These are phyloP conservation scores for Clitopilus passeckerianus DNA, from an alignment of 768 basidiomycete genomes.

Conservation along the genomic window DNA sequence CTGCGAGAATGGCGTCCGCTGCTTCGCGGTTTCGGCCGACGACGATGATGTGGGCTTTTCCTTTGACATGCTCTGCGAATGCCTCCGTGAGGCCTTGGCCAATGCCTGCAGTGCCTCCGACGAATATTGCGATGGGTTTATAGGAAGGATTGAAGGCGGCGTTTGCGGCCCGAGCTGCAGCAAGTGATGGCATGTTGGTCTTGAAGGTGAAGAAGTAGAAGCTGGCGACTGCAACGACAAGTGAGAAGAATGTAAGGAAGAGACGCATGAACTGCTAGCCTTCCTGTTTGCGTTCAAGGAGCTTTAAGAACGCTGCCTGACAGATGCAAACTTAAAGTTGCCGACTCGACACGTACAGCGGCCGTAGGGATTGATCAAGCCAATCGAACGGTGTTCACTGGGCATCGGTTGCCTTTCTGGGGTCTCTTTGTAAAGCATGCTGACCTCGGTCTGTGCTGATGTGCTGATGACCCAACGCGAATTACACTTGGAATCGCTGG, in stretches of 20 bases:
- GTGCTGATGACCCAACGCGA: no score
- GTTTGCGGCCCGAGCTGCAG: constrained; percentile 16
- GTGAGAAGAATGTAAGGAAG: not conserved
- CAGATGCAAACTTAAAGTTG: no score
- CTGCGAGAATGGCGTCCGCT: constrained; percentile 39
- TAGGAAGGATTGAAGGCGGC: constrained; percentile 19
- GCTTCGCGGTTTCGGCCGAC: constrained; percentile 46
- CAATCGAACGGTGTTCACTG: no score
- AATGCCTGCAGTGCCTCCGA: constrained; percentile 44
- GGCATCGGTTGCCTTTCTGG: no score
- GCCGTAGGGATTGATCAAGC: no score
- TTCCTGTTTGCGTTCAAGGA: no score
- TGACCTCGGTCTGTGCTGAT: no score
- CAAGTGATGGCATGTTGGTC: constrained; percentile 9
- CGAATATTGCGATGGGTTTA: constrained; percentile 30
- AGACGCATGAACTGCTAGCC: not conserved
- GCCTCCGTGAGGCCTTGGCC: constrained; percentile 42
- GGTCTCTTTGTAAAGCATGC: no score
- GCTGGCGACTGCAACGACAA: not conserved
- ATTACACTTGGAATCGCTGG: no score
- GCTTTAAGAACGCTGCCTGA: no score
- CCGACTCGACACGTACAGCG: no score
- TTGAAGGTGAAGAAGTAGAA: constrained; percentile 8
- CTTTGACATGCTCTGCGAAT: constrained; percentile 41
- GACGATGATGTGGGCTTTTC: constrained; percentile 48